A percentile compares a stretch with the other conserved stretches of the same genome.
Conservation (phyloP, 2,329 filamentous ascomycete genomes). For the Penicillium sp. region DNA sequence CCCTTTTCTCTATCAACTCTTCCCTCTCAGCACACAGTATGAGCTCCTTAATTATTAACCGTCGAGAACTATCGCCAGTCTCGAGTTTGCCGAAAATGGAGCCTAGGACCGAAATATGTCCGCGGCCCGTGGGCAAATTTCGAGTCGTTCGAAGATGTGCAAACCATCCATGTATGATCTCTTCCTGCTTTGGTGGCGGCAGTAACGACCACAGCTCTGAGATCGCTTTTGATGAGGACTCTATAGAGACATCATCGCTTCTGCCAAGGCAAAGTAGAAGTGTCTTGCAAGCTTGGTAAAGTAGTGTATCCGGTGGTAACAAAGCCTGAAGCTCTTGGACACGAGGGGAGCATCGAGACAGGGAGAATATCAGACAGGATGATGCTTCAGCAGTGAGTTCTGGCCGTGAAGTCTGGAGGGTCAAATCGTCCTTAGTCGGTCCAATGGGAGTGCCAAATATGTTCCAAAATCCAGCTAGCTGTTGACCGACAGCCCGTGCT, state of each 20-base stretch:
- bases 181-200: slow-evolving; percentile 34
- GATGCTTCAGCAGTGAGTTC: slow-evolving; percentile 49
- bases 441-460: slow-evolving; percentile 40
- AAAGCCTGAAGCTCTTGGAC: slow-evolving; percentile 14
- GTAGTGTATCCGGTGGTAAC: slow-evolving; percentile 28
- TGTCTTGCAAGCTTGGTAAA: slow-evolving; percentile 38
- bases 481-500: slow-evolving; percentile 31
- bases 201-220: slow-evolving; percentile 47
- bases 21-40: slow-evolving; percentile 41
- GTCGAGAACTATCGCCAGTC: slow-evolving; percentile 27
- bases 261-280: slow-evolving; percentile 47
- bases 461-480: slow-evolving; percentile 43
- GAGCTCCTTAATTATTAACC: slow-evolving; percentile 39
- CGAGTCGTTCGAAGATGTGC: slow-evolving; percentile 41
- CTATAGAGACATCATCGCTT: slow-evolving; percentile 46
- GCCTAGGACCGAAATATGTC: slow-evolving; percentile 50
- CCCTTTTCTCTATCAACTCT: slow-evolving; percentile 47
- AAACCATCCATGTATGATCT: slow-evolving; percentile 47
- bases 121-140: slow-evolving; percentile 46
- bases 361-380: slow-evolving; percentile 45
- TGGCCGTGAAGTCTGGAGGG: slow-evolving; percentile 44
- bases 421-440: slow-evolving; percentile 45
- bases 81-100: slow-evolving; percentile 43
- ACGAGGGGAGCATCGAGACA: slow-evolving; percentile 35
- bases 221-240: slow-evolving; percentile 46